These are phyloP conservation scores for Drechslera avenae DNA, from an alignment of 2,329 filamentous ascomycete species.

Conservation along the genomic window DNA sequence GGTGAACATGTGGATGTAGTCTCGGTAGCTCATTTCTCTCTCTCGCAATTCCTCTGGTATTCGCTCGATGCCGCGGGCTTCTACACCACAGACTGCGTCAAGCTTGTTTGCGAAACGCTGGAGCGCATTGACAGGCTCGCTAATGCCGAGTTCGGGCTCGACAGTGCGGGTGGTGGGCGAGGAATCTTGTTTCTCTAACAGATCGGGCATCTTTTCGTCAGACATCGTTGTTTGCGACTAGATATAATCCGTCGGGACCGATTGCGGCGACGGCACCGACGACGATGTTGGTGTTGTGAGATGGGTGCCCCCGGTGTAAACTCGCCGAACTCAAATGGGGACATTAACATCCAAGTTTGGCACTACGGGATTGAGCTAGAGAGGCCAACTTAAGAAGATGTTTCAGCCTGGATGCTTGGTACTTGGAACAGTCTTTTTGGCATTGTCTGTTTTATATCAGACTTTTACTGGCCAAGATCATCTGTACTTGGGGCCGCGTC, in stretches of 20 bases:
- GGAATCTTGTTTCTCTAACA: constrained; percentile 11
- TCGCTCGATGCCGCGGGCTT: constrained; percentile 43
- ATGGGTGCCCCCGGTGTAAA: not conserved
- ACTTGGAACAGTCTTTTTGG: no score
- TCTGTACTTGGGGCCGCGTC: not conserved
- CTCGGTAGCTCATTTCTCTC: constrained; percentile 16
- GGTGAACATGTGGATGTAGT: constrained; percentile 33
- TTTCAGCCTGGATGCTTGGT: no score
- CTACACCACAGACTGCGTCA: constrained; percentile 35
- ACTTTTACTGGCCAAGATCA: no score
- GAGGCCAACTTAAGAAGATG: no score
- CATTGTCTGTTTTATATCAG: no score
- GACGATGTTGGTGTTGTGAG: not conserved
- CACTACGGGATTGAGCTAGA: not conserved
- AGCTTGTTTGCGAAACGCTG: constrained; percentile 29
- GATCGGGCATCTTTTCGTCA: constrained; percentile 5
- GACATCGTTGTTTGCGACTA: not conserved
- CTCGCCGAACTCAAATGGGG: not conserved
- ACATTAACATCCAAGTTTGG: not conserved
- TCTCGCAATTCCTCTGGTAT: constrained; percentile 37
- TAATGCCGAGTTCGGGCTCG: constrained; percentile 24
- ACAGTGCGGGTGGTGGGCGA: constrained; percentile 1
- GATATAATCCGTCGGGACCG: no score
- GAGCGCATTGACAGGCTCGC: constrained; percentile 23
- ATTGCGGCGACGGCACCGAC: no score